Base-by-base conservation (phyloP, 306 rosid species). In the Prosopis cineraria region DNA sequence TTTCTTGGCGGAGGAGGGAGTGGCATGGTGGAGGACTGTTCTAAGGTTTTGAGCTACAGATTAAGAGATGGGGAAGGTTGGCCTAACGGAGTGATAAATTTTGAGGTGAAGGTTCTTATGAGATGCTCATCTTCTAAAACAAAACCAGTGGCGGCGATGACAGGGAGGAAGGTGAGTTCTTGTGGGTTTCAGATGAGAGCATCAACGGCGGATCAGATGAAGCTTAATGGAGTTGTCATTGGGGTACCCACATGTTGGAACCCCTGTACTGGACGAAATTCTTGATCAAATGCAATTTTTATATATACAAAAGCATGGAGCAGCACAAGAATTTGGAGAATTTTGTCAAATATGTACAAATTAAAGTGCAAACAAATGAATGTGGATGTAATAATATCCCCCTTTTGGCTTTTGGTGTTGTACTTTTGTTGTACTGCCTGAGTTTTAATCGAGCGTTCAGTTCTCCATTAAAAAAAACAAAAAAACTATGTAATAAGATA, bases 31-130 rank as follows among this genome's bases (percentile, higher is more conserved):
- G 91, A 91, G 44, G 44, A 12, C 12, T 40, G 44, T 40, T 40
- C 12, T 8, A 40, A 8, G 80, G 67, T 79, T 17, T 33, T 86
- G 82, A 78, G 94, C 69, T 90, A 91, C 14, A 52, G 93, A 76
- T 62, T 90, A 78, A 81, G 90, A 72, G 86, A 88, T 4, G 34
- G 40, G 20, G 79, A 77, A 16, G 93, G 94, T 0, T 37, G 74
- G 37, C 70, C 70, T 30, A 88, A 79, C 5, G 97, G 94, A 24
- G 68, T 86, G 19, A n/a, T 91, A 2, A 83, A 84, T 52, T 72
- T 90, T 20, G 84, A 90, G 10, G 94, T 89, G 20, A 88, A 82
- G 80, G 31, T 39, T 13, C 19, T 37, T 37, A 37, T 74, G 29
- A 29, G 41, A 19, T 17, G 14, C 14, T 11, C 62, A 3, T 22